Conservation (phyloP, 164 flowering plant species). For the Vitis cinerea region DNA sequence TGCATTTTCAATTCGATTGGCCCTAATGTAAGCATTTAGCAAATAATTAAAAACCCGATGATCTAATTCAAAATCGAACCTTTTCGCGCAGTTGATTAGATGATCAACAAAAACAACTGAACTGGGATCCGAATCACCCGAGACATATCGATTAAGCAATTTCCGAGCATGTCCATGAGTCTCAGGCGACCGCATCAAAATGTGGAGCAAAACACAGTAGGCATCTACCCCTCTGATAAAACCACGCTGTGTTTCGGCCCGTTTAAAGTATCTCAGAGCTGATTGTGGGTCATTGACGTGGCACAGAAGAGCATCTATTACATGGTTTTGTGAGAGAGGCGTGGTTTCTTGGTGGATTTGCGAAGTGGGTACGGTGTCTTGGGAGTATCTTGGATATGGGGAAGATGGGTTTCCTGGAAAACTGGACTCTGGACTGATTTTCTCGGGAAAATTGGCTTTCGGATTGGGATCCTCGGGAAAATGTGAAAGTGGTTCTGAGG, state of each 20-base stretch:
- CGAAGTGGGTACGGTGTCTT: not conserved
- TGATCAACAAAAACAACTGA: slow-evolving; percentile 28
- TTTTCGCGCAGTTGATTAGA: slow-evolving; percentile 32
- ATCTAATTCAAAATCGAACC: slow-evolving; percentile 32
- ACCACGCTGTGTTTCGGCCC: slow-evolving; percentile 32
- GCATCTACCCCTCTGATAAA: slow-evolving; percentile 33
- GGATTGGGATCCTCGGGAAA: slow-evolving; percentile 6
- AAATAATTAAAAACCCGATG: slow-evolving; percentile 38
- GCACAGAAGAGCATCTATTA: slow-evolving; percentile 37
- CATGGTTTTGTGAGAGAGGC: slow-evolving; percentile 19
- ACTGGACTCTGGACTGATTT: slow-evolving; percentile 10
- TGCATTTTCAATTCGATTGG: slow-evolving; percentile 40
- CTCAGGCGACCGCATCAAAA: slow-evolving; percentile 24
- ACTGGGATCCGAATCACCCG: slow-evolving; percentile 24
- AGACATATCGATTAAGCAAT: slow-evolving; percentile 30
- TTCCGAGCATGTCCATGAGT: slow-evolving; percentile 12
- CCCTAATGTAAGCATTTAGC: slow-evolving; percentile 43
- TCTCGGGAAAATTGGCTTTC: not conserved
- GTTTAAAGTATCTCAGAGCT: slow-evolving; percentile 41
- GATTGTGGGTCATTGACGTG: slow-evolving; percentile 31
- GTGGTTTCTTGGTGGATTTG: no score
- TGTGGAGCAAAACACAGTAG: slow-evolving; percentile 54
- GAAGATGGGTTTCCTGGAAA: not conserved
- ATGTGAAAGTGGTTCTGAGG: not conserved
- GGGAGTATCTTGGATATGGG: not conserved